These are phyloP conservation scores for Psilocybe subaeruginosa DNA, from an alignment of 768 basidiomycete species.

Conservation along the genomic window DNA sequence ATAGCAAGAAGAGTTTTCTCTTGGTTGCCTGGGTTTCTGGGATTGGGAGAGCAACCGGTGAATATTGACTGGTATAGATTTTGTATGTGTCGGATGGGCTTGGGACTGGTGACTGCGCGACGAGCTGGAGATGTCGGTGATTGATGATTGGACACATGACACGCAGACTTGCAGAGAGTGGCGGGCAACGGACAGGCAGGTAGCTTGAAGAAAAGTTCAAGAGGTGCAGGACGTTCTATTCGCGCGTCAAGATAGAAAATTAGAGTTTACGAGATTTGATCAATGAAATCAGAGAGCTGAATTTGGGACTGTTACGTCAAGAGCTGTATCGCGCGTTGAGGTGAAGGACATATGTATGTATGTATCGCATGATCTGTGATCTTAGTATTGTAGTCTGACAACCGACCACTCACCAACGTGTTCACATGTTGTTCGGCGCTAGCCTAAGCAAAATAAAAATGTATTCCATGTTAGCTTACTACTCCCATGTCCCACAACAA, in stretches of 20 bases:
- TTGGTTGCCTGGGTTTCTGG: too few species aligned
- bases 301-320: not conserved
- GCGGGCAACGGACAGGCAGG: too few species aligned
- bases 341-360: not conserved
- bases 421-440: not conserved
- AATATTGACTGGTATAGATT: too few species aligned
- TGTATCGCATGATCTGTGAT: not conserved
- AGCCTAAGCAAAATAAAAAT: not conserved
- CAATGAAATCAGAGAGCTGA: not conserved
- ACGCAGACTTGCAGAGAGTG: too few species aligned
- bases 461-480: not conserved
- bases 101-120: too few species aligned
- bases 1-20: too few species aligned
- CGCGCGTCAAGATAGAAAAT: not conserved
- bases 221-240: not conserved
- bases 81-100: too few species aligned
- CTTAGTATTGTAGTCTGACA: not conserved
- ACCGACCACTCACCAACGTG: not conserved
- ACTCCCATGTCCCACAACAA: conserved; percentile 2
- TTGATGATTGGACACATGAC: too few species aligned
- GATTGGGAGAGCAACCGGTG: too few species aligned
- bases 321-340: not conserved
- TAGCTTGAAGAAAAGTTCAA: not conserved
- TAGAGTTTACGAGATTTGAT: not conserved
- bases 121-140: too few species aligned